phyloP scores from a whole-genome alignment of 805 yeast species.

The Candida rishiriensis region DNA sequence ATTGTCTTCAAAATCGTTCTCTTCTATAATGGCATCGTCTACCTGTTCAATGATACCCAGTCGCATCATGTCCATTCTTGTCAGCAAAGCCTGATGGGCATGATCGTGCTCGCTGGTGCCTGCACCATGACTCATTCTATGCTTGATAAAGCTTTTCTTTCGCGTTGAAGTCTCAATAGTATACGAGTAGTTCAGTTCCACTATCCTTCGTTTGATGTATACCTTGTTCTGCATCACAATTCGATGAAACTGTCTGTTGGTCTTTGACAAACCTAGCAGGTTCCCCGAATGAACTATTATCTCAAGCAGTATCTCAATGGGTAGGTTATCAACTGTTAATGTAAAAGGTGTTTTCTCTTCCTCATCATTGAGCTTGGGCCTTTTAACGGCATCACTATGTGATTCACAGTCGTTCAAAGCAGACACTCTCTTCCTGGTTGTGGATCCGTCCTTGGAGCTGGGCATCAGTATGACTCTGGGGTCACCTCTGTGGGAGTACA shows the following conservation, averaged over 20 bases:
- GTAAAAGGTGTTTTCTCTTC: not conserved
- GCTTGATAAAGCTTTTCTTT: constrained; percentile 8
- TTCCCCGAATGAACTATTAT: constrained; percentile 14
- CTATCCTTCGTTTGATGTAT: constrained; percentile 4
- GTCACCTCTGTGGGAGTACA: not conserved
- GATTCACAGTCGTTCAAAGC: too few relatives aligned
- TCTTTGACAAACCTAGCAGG: constrained; percentile 4
- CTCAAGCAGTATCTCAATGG: constrained; percentile 15
- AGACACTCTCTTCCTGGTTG: too few relatives aligned
- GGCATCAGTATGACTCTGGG: not conserved
- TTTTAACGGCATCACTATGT: too few relatives aligned
- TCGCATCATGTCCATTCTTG: constrained; percentile 9
- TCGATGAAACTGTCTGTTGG: constrained; percentile 5
- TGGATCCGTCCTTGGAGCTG: not conserved
- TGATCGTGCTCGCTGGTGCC: constrained; percentile 12
- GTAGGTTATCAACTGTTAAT: constrained; percentile 8
- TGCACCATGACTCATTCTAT: constrained; percentile 16
- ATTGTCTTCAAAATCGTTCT: not conserved
- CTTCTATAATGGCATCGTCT: not conserved
- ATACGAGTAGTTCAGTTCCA: constrained; percentile 6
- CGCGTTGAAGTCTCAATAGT: constrained; percentile 2
- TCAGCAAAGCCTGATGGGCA: constrained; percentile 14
- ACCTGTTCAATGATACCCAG: not conserved
- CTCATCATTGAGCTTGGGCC: not conserved
- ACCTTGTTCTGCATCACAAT: constrained; percentile 8